Percentiles rank a stretch among this genome's conserved stretches.
Evolutionary conservation across 2,329 filamentous ascomycete genomes (phyloP).

Genomic region (Gnomoniopsis sp.): DNA sequence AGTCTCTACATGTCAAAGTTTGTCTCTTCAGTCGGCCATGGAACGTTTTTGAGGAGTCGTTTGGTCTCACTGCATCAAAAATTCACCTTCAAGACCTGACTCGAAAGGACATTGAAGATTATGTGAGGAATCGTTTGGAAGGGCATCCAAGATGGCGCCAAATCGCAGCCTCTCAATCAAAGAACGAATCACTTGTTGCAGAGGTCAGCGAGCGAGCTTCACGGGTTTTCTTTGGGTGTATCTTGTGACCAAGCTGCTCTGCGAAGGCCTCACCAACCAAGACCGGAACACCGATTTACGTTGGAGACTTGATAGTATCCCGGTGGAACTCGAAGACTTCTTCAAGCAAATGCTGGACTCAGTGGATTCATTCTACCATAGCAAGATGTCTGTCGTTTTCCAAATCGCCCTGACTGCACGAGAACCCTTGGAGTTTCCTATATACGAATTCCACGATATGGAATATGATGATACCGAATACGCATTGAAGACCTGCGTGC

Average conservation of each 20-base stretch:
- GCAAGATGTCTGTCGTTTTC: background rate
- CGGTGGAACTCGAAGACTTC: slow-evolving; percentile 19
- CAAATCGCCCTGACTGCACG: background rate
- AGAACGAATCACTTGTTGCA: slow-evolving; percentile 15
- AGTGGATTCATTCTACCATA: background rate
- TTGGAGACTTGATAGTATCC: slow-evolving; percentile 14
- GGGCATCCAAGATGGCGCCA: slow-evolving; percentile 19
- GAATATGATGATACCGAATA: background rate
- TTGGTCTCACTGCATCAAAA: slow-evolving; percentile 19
- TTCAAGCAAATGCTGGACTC: slow-evolving; percentile 21
- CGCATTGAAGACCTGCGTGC: no score
- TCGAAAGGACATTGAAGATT: slow-evolving; percentile 23
- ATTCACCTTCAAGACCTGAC: slow-evolving; percentile 25
- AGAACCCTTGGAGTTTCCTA: background rate
- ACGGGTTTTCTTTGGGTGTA: slow-evolving; percentile 31
- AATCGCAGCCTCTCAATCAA: background rate
- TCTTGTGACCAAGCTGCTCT: slow-evolving; percentile 24
- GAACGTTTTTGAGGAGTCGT: slow-evolving; percentile 26
- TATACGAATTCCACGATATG: background rate
- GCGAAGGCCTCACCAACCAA: slow-evolving; percentile 21
- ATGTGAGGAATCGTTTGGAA: slow-evolving; percentile 17
- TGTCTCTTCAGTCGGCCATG: slow-evolving; percentile 28
- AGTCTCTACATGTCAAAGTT: slow-evolving; percentile 20
- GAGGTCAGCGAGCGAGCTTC: slow-evolving; percentile 22
- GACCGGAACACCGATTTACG: slow-evolving; percentile 18